Evolutionary conservation across 2,329 filamentous ascomycete genomes (phyloP).

Genomic region (Delphinella strobiligena): DNA sequence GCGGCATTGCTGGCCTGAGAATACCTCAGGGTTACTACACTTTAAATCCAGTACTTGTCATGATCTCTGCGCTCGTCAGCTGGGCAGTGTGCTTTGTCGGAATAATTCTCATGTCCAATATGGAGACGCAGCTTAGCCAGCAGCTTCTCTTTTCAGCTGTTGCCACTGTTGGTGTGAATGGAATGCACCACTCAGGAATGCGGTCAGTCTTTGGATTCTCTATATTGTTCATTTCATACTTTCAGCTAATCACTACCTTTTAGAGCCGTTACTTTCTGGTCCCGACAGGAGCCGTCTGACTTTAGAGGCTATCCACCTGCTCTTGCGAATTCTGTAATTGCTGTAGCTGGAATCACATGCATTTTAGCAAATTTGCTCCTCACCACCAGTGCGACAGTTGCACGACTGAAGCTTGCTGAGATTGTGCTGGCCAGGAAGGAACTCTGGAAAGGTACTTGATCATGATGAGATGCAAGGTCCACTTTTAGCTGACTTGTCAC

Average conservation of each 20-base stretch:
- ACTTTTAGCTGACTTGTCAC: too few species aligned
- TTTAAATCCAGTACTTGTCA: slow-evolving; percentile 16
- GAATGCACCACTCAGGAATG: slow-evolving; percentile 26
- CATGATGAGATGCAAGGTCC: too few species aligned
- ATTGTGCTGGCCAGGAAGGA: slow-evolving; percentile 23
- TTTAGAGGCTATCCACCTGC: slow-evolving; percentile 20
- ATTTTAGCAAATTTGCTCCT: slow-evolving; percentile 23
- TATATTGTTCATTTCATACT: too few species aligned
- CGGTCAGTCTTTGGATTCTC: too few species aligned
- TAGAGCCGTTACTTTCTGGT: slow-evolving; percentile 21
- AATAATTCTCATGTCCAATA: slow-evolving; percentile 20
- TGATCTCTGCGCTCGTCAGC: slow-evolving; percentile 20
- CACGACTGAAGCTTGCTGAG: slow-evolving; percentile 16
- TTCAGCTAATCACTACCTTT: too few species aligned
- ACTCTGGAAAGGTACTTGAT: too few species aligned
- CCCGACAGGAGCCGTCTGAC: slow-evolving; percentile 14
- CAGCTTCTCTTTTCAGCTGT: slow-evolving; percentile 22
- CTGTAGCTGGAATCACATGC: slow-evolving; percentile 23
- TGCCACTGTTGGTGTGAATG: slow-evolving; percentile 22
- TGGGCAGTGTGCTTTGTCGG: slow-evolving; percentile 23
- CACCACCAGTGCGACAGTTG: slow-evolving; percentile 22
- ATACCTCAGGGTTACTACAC: slow-evolving; percentile 20
- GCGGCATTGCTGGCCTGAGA: slow-evolving; percentile 19
- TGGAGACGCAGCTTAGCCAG: slow-evolving; percentile 21
- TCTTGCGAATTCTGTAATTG: slow-evolving; percentile 19